Evolutionary conservation across 106 monocot species (phyloP).

Genomic region (Dioscorea alata): DNA sequence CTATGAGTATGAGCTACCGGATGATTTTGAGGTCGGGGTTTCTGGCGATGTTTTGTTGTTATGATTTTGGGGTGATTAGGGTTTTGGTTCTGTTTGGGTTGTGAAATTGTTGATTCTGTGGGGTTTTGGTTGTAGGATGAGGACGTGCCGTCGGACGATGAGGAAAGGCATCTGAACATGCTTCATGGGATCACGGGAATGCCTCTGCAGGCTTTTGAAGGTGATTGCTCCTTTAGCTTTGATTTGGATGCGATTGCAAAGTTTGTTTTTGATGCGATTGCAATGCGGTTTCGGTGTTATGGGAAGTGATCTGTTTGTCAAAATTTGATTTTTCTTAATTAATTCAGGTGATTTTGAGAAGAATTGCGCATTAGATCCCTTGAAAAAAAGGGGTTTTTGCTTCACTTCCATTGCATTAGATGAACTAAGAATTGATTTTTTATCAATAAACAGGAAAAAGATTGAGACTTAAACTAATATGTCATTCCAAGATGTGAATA

Average conservation of each 20-base stretch:
- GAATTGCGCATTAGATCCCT: too few relatives aligned
- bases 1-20: conserved; percentile 86
- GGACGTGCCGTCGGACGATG: conserved; percentile 71
- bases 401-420: too few relatives aligned
- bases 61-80: not conserved
- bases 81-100: not conserved
- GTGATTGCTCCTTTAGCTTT: conserved; percentile 17
- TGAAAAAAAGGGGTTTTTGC: too few relatives aligned
- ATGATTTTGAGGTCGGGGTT: conserved; percentile 56
- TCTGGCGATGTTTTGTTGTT: not conserved
- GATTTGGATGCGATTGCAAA: not conserved
- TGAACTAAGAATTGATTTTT: too few relatives aligned
- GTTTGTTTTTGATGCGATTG: too few relatives aligned
- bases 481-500: too few relatives aligned
- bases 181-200: conserved; percentile 77
- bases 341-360: too few relatives aligned
- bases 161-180: conserved; percentile 66
- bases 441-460: too few relatives aligned
- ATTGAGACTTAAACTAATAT: too few relatives aligned
- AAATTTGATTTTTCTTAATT: too few relatives aligned
- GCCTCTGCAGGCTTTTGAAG: conserved; percentile 57
- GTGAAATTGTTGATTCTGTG: not conserved
- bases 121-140: conserved; percentile 51
- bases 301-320: too few relatives aligned
- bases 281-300: too few relatives aligned